Conservation (phyloP, 768 basidiomycete genomes). For the Mycena maculata region DNA sequence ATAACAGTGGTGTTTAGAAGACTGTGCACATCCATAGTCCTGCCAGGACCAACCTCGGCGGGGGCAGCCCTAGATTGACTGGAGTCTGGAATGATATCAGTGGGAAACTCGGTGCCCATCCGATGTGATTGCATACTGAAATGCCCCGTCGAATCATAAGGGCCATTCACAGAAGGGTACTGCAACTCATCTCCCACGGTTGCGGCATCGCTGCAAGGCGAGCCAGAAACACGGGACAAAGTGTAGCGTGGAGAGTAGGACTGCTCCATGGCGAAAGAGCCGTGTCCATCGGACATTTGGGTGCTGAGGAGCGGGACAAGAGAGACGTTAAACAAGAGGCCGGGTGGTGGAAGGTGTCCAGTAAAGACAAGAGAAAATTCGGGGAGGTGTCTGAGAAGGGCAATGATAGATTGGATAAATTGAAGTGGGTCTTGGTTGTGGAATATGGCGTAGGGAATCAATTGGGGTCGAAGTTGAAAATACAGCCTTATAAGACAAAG, state of each 20-base stretch:
- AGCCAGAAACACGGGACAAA: not conserved
- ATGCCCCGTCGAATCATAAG: not conserved
- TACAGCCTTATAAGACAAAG: constrained; percentile 7
- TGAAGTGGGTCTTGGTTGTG: not conserved
- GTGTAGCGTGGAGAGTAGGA: not conserved
- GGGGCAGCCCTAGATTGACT: too few species aligned
- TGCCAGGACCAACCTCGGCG: too few species aligned
- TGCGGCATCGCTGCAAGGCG: not conserved
- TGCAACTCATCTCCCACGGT: not conserved
- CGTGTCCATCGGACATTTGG: not conserved
- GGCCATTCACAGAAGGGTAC: not conserved
- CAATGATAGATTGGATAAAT: constrained; percentile 9
- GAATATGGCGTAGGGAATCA: constrained; percentile 10
- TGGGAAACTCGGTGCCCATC: not conserved
- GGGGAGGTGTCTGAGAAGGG: constrained; percentile 12
- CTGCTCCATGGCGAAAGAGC: not conserved
- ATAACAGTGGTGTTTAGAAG: too few species aligned
- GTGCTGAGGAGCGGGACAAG: not conserved
- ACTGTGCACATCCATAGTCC: too few species aligned
- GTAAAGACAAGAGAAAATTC: constrained; percentile 12
- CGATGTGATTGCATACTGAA: not conserved
- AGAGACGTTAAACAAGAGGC: not conserved
- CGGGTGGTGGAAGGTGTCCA: not conserved
- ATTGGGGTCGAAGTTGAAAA: constrained; percentile 8
- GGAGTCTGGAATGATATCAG: not conserved